Base-by-base conservation (phyloP, 306 rosid genomes). In the Echinosophora koreensis region DNA sequence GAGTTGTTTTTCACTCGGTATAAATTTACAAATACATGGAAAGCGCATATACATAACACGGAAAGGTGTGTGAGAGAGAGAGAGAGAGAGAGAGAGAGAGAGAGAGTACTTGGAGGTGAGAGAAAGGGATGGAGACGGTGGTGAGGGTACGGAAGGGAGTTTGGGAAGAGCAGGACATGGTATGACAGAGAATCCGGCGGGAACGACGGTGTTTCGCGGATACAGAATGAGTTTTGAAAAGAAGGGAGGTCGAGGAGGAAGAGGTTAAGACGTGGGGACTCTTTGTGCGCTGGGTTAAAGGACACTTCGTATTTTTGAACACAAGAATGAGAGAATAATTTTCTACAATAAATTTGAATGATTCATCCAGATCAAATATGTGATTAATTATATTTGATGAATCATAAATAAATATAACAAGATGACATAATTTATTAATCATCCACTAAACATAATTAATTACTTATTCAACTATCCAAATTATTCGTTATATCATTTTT, bases 41-140 rank as follows among this genome's bases (percentile, higher is more conserved):
- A 22, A 22, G 22, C 22, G 0, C 22, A 22, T 0, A 22, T 22
- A 22, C 22, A 22, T 22, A 22, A 22, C 0, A 22, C 22, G 22
- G 22, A 22, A 22, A 22, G 22, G 22, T 22, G n/a, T n/a, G n/a
- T n/a, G 22, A 39, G 15, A 27, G 6, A 56, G 30, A 76, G 84
- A 35, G 76, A 66, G 56, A 46, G 68, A 73, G 0, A n/a, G 22
- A 39, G 15, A 27, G 6, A 56, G 30, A 76, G 84, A 35, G 76
- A 66, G 56, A 46, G 68, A 73, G 0, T 76, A 90, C 98, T 71
- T 83, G 67, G 77, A 95, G 92, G 46, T 87, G 91, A 10, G 89
- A 80, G 87, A 82, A 90, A 10, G 97, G 82, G 67, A 95, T 82
- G 84, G 93, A 76, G 81, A 88, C 86, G 0, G 93, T 81, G 60